Percentiles rank a stretch among this genome's conserved stretches.
Conservation (phyloP, 768 basidiomycete genomes). For the Lactifluus hygrophoroides region DNA sequence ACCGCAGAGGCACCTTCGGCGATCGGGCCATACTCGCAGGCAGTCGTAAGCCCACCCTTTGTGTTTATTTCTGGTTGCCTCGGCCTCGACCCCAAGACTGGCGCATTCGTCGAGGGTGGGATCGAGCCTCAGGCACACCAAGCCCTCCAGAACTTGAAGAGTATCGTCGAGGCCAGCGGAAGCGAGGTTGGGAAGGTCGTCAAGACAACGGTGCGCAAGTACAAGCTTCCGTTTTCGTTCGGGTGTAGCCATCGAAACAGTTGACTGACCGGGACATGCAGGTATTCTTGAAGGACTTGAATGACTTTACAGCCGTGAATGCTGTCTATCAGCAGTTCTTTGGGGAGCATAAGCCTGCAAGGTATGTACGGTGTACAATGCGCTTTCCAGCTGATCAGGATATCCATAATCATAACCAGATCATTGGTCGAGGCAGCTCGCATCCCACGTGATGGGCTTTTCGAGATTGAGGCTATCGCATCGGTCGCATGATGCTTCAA, state of each 20-base stretch:
- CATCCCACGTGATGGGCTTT: constrained; percentile 83
- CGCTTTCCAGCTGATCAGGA: too few species aligned
- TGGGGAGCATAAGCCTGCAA: constrained; percentile 85
- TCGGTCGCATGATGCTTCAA: neutral
- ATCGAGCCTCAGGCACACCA: constrained; percentile 77
- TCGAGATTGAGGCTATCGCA: constrained; percentile 91
- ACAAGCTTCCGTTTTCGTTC: neutral
- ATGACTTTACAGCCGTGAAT: constrained; percentile 82
- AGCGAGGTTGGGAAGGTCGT: constrained; percentile 73
- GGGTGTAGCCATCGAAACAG: too few species aligned
- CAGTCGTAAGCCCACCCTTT: constrained; percentile 71
- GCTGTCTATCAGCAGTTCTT: constrained; percentile 77
- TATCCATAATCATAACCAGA: neutral
- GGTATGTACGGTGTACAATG: constrained; percentile 26
- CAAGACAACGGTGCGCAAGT: constrained; percentile 74
- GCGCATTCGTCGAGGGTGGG: constrained; percentile 63
- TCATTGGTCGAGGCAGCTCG: constrained; percentile 86
- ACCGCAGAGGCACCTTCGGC: constrained; percentile 65
- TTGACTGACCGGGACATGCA: constrained; percentile 27
- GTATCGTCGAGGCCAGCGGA: constrained; percentile 75
- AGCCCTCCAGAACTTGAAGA: constrained; percentile 77
- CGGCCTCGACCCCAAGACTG: constrained; percentile 65
- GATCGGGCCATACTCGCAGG: constrained; percentile 85
- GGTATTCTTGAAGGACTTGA: constrained; percentile 91
- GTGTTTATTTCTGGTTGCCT: constrained; percentile 90